Conservation (phyloP, 2,329 filamentous ascomycete species). For the Arthrinium puccinioides region DNA sequence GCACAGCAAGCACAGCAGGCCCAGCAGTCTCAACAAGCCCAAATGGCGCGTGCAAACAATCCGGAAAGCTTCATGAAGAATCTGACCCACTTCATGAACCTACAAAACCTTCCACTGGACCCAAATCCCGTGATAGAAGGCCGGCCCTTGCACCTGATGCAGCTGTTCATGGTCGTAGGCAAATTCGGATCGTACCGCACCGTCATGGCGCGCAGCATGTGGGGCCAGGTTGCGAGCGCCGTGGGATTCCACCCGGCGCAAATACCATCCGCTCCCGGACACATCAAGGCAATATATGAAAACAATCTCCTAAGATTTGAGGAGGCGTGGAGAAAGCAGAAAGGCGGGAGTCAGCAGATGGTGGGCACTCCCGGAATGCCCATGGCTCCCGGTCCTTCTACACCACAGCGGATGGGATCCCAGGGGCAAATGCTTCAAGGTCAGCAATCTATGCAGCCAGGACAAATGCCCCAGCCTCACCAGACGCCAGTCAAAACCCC, state of each 20-base stretch:
- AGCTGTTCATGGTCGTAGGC: constrained; percentile 70
- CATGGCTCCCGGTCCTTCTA: constrained; percentile 21
- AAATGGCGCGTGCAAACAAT: constrained; percentile 33
- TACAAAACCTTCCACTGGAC: constrained; percentile 67
- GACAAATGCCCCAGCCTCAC: constrained; percentile 33
- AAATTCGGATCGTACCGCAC: constrained; percentile 72
- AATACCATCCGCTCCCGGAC: constrained; percentile 57
- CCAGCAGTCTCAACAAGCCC: constrained; percentile 40
- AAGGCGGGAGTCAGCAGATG: constrained; percentile 41
- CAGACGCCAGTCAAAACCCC: constrained; percentile 39
- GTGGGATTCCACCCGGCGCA: constrained; percentile 57
- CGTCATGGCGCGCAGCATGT: constrained; percentile 62
- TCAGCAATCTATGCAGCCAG: constrained; percentile 27
- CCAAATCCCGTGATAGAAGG: constrained; percentile 66
- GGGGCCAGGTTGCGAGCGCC: constrained; percentile 63
- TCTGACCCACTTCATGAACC: constrained; percentile 69
- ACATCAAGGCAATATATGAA: constrained; percentile 69
- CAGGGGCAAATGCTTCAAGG: constrained; percentile 30
- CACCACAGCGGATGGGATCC: constrained; percentile 36
- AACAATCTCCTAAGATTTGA: constrained; percentile 73
- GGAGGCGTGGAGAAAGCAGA: constrained; percentile 53
- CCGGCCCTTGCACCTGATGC: constrained; percentile 65
- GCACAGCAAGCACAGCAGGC: too few species aligned
- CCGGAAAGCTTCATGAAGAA: constrained; percentile 70
- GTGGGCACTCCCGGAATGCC: constrained; percentile 27